These are phyloP conservation scores for Moringa oleifera DNA, from an alignment of 345 rosid genomes.

Conservation along the genomic window DNA sequence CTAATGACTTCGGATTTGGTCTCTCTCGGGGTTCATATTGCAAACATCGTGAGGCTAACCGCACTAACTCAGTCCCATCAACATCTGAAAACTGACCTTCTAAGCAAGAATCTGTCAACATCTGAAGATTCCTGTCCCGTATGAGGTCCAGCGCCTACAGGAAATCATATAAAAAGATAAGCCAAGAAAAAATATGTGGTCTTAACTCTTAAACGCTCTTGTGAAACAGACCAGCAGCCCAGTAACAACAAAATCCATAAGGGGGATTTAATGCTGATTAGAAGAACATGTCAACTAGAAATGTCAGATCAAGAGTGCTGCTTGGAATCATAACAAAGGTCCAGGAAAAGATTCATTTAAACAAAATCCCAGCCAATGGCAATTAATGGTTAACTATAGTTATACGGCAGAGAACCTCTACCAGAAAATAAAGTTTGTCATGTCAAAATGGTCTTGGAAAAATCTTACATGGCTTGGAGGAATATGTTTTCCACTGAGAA, in stretches of 20 bases:
- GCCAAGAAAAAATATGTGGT: too few species aligned
- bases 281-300: not conserved
- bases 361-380: too few species aligned
- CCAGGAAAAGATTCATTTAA: too few species aligned
- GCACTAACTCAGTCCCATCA: constrained; percentile 85
- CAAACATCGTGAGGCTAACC: constrained; percentile 88
- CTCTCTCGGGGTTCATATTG: constrained; percentile 93
- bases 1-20: constrained; percentile 71
- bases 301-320: not conserved
- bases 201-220: not conserved
- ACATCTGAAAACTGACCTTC: constrained; percentile 80
- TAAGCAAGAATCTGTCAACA: constrained; percentile 87
- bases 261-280: not conserved
- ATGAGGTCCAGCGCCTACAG: constrained; percentile 91
- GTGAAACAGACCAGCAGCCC: not conserved
- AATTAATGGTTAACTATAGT: too few species aligned
- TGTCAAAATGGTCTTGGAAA: not conserved
- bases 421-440: not conserved
- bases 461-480: constrained; percentile 93
- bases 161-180: constrained; percentile 12
- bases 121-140: constrained; percentile 82
- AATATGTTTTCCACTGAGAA: constrained; percentile 94
- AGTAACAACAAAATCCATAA: not conserved
- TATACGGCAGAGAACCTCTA: too few species aligned
- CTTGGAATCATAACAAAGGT: not conserved